Base-by-base conservation (phyloP, 2,329 filamentous ascomycete genomes). In the Colletotrichum agaves region DNA sequence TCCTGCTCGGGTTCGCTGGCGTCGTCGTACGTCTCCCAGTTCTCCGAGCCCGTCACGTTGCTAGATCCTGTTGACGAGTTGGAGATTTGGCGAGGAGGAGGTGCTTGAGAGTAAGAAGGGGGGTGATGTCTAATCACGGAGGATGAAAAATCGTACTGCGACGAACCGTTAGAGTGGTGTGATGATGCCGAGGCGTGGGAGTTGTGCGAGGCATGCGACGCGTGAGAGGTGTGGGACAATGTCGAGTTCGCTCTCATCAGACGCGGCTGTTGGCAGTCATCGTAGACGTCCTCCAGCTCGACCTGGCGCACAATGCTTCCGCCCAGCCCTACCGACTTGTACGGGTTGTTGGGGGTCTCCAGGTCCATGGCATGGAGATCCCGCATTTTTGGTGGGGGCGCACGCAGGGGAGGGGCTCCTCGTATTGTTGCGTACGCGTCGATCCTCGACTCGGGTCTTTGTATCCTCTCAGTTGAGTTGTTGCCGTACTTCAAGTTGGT, bases 11-110 rank as follows among this genome's bases (percentile, higher is more conserved):
- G 88, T 74, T 93, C 91, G 69, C 91, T 93, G 71, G 87, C 89
- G 77, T 97, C 93, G 73, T 96, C 94, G 74, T 96, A 98, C 10
- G 94, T 97, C 79, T 98, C 95, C 95, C 95, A 98, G 78, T 98
- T 98, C 80, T 98, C 95, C 3, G 93, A 97, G 1, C 93, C 93
- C 5, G 92, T 93, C 27, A 92, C 85, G 21, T 85, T 85, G 1
- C 91, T 93, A n/a, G 93, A 94, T 0, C 90, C 88, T 71, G 89
- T 89, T 44, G 92, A 94, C 1, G 91, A 90, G 72, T 88, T 88
- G 6, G 91, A 93, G 15, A 91, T 90, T 73, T 95, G 92, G 53
- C 93, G 84, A 1, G 83, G 83, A 2, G 83, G 79, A 11, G 78
- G 79, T 15, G 80, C 80, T 35, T 81, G 80, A 13, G 79, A 75